Evolutionary conservation across 2,329 filamentous ascomycete species (phyloP), one percentile per base, ranked within the genome.

Genomic region (Plectosphaerella plurivora): DNA sequence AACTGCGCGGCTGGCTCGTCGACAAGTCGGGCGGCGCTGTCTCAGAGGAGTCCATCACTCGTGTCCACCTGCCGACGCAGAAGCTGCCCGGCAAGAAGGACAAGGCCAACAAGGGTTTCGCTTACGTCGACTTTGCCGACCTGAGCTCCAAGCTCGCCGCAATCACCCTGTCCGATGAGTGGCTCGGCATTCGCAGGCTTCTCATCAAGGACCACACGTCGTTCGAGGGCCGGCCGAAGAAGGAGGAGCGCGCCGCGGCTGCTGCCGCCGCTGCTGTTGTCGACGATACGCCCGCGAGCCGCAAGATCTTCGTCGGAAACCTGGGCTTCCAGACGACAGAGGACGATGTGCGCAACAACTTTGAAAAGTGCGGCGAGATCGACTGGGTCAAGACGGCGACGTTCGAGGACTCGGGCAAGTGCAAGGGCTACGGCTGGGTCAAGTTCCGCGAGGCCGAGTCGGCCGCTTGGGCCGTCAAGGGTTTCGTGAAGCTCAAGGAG

Each of bases 371-470:
- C 66, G 94, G 94, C 49, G 78, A 86, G 56, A 83, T 97, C 56
- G 83, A 86, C 50, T 89, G 89, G 73, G 81, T 91, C 58, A 93
- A 96, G 72, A 77, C 97, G 59, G 94, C 94, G 3, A 96, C 92
- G 1, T 99, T 99, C 65, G 90, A 97, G 69, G 95, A 99, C 68
- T 87, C 87, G 18, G 94, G 94, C 44, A 99, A 97, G 74, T 99
- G 94, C 76, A 97, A 97, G 74, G 95, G 94, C 16, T 99, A 88
- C 72, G 94, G 87, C 6, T 99, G 94, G 92, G 84, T 99, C 55
- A 89, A 89, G 56, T 99, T 97, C 70, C 86, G 87, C 65, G 85
- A 91, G 49, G 65, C 92, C 11, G 84, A 89, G 52, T 82, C 87
- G 1, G 91, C 91, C 0, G 82, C 86, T 48, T 81, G 80, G 62